Evolutionary conservation across 768 basidiomycete genomes (phyloP).

Genomic region (Sarcomyxa edulis): DNA sequence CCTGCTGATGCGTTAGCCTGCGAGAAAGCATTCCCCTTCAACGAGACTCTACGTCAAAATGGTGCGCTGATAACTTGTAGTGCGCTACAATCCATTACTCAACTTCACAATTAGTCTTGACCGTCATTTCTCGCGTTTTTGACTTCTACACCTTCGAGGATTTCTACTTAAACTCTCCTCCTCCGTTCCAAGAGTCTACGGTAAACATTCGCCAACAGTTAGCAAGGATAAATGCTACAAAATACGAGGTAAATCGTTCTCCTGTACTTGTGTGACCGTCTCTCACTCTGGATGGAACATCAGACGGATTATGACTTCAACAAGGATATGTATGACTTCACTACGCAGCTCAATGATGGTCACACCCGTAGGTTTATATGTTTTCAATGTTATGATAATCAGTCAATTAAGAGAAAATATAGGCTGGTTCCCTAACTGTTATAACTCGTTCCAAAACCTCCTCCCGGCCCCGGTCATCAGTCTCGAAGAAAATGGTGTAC

Average conservation of each 20-base stretch:
- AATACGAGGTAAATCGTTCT: conserved; percentile 32
- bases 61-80: no score
- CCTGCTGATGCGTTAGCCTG: conserved; percentile 56
- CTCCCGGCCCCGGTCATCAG: conserved; percentile 52
- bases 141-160: conserved; percentile 53
- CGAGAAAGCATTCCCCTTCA: conserved; percentile 51
- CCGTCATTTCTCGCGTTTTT: conserved; percentile 39
- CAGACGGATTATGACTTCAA: conserved; percentile 69
- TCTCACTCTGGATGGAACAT: conserved; percentile 2
- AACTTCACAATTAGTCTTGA: no score
- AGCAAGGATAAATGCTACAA: conserved; percentile 40
- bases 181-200: conserved; percentile 53
- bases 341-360: conserved; percentile 55
- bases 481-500: conserved; percentile 40
- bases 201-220: conserved; percentile 47
- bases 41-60: conserved; percentile 51
- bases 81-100: no score
- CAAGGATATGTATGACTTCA: conserved; percentile 48
- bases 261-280: not conserved
- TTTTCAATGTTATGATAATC: not conserved
- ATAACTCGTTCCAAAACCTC: conserved; percentile 47
- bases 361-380: conserved; percentile 56
- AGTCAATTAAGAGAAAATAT: conserved; percentile 3
- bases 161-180: conserved; percentile 42
- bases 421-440: conserved; percentile 58